phyloP scores from a whole-genome alignment of 805 yeast genomes.

The Starmerella lactis-condensi region DNA sequence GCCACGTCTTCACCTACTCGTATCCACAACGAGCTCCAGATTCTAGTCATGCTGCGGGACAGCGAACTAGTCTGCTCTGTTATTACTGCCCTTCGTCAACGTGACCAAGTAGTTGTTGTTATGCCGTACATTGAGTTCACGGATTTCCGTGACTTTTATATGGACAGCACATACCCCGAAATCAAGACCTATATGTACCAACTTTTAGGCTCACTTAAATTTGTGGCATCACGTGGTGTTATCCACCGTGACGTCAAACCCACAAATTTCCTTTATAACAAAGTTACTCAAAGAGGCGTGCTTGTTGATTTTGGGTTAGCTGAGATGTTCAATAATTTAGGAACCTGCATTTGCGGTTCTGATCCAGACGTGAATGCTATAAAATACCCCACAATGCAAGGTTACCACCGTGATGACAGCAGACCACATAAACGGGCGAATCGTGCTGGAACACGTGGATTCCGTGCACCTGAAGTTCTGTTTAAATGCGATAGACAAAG shows the following conservation, averaged over 20 bases:
- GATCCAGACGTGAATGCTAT: neutral
- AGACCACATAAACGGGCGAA: slow-evolving; percentile 85
- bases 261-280: slow-evolving; percentile 55
- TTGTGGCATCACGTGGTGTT: slow-evolving; percentile 57
- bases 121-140: slow-evolving; percentile 80
- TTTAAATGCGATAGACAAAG: slow-evolving; percentile 72
- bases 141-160: slow-evolving; percentile 72
- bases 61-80: slow-evolving; percentile 69
- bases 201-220: slow-evolving; percentile 52
- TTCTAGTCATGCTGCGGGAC: slow-evolving; percentile 28
- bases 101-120: slow-evolving; percentile 86
- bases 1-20: slow-evolving; percentile 90
- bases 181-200: slow-evolving; percentile 67
- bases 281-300: slow-evolving; percentile 51
- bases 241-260: slow-evolving; percentile 90
- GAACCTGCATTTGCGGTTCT: slow-evolving; percentile 9
- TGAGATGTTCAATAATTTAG: slow-evolving; percentile 29
- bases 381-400: slow-evolving; percentile 27
- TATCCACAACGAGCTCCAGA: slow-evolving; percentile 68
- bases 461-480: slow-evolving; percentile 83
- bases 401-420: slow-evolving; percentile 73
- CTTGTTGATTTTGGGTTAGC: slow-evolving; percentile 87
- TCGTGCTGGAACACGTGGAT: slow-evolving; percentile 92
- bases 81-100: slow-evolving; percentile 66
- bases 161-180: slow-evolving; percentile 62